Base-by-base conservation (phyloP, 768 basidiomycete species). In the Trametes gibbosa region DNA sequence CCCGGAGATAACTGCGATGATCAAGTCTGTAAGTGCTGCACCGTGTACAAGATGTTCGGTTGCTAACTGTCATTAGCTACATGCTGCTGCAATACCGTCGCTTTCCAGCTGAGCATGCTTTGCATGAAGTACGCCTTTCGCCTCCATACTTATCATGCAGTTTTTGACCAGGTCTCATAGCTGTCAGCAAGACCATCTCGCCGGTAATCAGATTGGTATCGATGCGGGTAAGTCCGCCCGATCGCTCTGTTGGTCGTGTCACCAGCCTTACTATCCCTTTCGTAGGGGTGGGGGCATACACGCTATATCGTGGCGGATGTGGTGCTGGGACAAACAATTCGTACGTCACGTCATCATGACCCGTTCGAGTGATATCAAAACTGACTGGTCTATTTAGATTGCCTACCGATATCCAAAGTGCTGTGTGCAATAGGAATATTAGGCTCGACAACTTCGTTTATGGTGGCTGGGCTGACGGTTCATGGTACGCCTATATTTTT, bases 381-480 rank as follows among this genome's bases (percentile, higher is more conserved):
- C 10, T 21, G 3, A 19, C 19, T 5, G 23, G 10, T 5, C 4
- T 16, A 21, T 8, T 14, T 50, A 65, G 64, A 3, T 54, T 65
- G 2, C 61, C 64, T 2, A 19, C 29, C 10, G 54, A 59, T 9
- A 56, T 65, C 1, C 64, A 65, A 32, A 23, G 9, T 1, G 64
- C 61, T 0, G 58, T 57, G 0, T 65, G 64, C n/a, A 65, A 65
- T 24, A 5, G 27, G 23, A 29, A 50, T 17, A 65, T 65, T 25
- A 48, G 48, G n/a, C 48, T 65, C 14, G 64, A 65, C 25, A 41
- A 65, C 54, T 54, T 35, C 42, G 21, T 63, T 2, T 63, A 63
- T 21, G 61, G 56, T 2, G 53, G 56, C 2, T 60, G 59, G 59
- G 17, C 13, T n/a, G 53, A 54, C 21, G 59, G 59, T n/a, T 42